Conservation (phyloP, 1,284 basidiomycete species). For the Fistulinella staudtii region DNA sequence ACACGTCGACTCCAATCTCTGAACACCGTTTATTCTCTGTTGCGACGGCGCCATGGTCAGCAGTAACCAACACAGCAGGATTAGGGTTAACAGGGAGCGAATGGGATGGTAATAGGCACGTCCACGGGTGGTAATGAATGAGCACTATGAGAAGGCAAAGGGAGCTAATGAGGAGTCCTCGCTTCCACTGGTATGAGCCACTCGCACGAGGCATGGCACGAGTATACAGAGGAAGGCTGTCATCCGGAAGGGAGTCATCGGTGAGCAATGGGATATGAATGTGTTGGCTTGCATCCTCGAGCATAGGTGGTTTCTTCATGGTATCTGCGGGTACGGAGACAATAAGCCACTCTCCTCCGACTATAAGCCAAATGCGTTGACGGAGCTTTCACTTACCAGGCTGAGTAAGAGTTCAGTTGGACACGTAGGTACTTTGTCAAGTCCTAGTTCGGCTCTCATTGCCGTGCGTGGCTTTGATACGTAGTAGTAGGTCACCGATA, state of each 20-base stretch:
- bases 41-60: constrained; percentile 79
- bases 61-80: constrained; percentile 71
- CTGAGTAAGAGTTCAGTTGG: too few species aligned
- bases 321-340: too few species aligned
- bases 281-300: not conserved
- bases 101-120: not conserved
- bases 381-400: too few species aligned
- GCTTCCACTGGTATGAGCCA: constrained; percentile 16
- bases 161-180: constrained; percentile 9
- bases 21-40: constrained; percentile 84
- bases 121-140: constrained; percentile 1
- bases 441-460: too few species aligned
- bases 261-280: not conserved
- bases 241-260: constrained; percentile 5
- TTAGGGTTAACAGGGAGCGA: constrained; percentile 40
- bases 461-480: too few species aligned
- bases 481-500: too few species aligned
- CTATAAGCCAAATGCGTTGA: too few species aligned
- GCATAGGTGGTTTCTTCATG: too few species aligned
- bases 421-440: too few species aligned
- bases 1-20: constrained; percentile 69
- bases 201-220: not conserved
- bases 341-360: too few species aligned
- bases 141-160: constrained; percentile 18
- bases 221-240: constrained; percentile 24